Conservation (phyloP, 164 flowering plant genomes). For the grape (Vitis vinifera) region ASM3070453v1 NC_081821.1:4427001-4427500, state of each 20-base stretch:
- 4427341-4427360: constrained; percentile 57
- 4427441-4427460: constrained; percentile 49
- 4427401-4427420: constrained; percentile 23
- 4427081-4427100: constrained; percentile 38
- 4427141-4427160: constrained; percentile 49
- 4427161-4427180: constrained; percentile 53
- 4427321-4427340: constrained; percentile 51
- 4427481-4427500: constrained; percentile 46
- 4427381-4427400: constrained; percentile 60
- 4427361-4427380: constrained; percentile 58
- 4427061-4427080: constrained; percentile 59
- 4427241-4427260: constrained; percentile 35
- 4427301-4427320: constrained; percentile 43
- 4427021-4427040: constrained; percentile 40
- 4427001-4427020: constrained; percentile 53
- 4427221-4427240: constrained; percentile 41
- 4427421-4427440: constrained; percentile 54
- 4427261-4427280: constrained; percentile 53
- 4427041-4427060: constrained; percentile 62
- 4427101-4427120: constrained; percentile 39
- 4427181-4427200: constrained; percentile 26
- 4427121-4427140: constrained; percentile 38
- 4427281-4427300: constrained; percentile 54
- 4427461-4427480: constrained; percentile 66
- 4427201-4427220: constrained; percentile 30